Base-by-base conservation (phyloP, 768 basidiomycete species). In the Phaffia australis region DNA sequence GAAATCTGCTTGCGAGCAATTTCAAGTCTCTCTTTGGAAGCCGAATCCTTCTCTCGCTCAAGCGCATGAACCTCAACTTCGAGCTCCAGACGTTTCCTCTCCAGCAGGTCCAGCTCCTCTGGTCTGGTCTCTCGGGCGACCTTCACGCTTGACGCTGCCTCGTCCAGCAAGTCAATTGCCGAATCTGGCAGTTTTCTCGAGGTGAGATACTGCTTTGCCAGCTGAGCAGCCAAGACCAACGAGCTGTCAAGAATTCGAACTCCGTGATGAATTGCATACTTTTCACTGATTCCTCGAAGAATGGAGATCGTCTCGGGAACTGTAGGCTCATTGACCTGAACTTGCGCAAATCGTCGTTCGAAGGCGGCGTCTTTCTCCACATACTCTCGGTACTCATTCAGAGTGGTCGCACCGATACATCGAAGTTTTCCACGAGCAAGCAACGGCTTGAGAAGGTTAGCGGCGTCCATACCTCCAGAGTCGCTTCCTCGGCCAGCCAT, bases 41-140 rank as follows among this genome's bases (percentile, higher is more conserved):
- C 87, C 5, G 83, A 74, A 68, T 95, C 92, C 75, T 90, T 93
- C 76, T 95, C 92, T 56, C 91, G 83, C 74, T 92, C 88, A 60
- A 97, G 79, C 14, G 94, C 94, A 74, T 95, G 92, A 25, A 95
- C 87, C 74, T 95, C 94, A 23, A 98, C 85, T 73, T 97, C 88
- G 32, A 98, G 81, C 73, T 94, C 89, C 42, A 97, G 82, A 75
- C 88, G 91, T 60, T 81, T 82, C 23, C 92, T 85, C 73, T 94
- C 89, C 21, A 97, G 81, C 70, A 86, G 85, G 78, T 98, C 94
- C 72, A 98, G 88, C 3, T 82, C 87, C 77, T 98, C 94, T 0
- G 94, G 94, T 67, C 88, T 84, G 0, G 92, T 97, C 79, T 99
- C 94, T 52, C 90, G 85, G 30, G 89, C 89, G 29, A 97, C 90